Conservation (phyloP, 805 yeast genomes). For the Yarrowia sp. region DNA sequence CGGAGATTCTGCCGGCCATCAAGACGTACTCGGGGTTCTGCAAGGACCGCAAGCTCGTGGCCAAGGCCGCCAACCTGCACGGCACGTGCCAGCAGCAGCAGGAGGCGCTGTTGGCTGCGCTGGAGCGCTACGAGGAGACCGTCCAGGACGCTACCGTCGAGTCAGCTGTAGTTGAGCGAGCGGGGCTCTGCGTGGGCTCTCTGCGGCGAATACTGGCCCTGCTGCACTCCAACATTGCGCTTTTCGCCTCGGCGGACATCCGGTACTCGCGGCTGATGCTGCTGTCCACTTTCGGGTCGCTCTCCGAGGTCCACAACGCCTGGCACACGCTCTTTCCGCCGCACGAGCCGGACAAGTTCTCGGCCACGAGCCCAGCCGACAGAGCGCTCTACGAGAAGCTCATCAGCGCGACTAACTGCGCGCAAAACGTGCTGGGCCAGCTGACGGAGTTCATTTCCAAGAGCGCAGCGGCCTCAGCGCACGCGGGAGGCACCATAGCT, state of each 20-base stretch:
- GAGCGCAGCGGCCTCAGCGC: slow-evolving; percentile 43
- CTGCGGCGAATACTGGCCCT: slow-evolving; percentile 3
- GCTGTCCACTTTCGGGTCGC: slow-evolving; percentile 58
- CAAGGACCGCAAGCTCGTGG: slow-evolving; percentile 41
- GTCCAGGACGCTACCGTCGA: slow-evolving; percentile 12
- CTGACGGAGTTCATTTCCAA: slow-evolving; percentile 47
- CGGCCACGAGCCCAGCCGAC: slow-evolving; percentile 45
- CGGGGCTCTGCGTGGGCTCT: slow-evolving; percentile 37
- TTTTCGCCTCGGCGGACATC: slow-evolving; percentile 44
- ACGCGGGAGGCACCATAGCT: slow-evolving; percentile 35
- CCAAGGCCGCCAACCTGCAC: slow-evolving; percentile 21
- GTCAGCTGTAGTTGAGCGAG: slow-evolving; percentile 6
- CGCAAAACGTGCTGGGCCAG: slow-evolving; percentile 75
- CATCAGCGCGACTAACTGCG: slow-evolving; percentile 60
- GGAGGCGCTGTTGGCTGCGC: slow-evolving; percentile 50
- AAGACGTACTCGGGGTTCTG: slow-evolving; percentile 59
- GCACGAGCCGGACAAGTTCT: slow-evolving; percentile 18
- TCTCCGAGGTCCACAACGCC: slow-evolving; percentile 67
- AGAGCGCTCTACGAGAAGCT: slow-evolving; percentile 64
- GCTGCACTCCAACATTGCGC: background rate
- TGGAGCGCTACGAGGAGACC: slow-evolving; percentile 41
- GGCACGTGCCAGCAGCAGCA: slow-evolving; percentile 28
- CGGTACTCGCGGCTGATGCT: slow-evolving; percentile 64
- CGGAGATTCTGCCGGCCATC: slow-evolving; percentile 62
- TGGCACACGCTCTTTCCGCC: slow-evolving; percentile 45